These are phyloP conservation scores for Arabidopsis suecica DNA, from an alignment of 345 rosid species.

Conservation along the genomic window DNA sequence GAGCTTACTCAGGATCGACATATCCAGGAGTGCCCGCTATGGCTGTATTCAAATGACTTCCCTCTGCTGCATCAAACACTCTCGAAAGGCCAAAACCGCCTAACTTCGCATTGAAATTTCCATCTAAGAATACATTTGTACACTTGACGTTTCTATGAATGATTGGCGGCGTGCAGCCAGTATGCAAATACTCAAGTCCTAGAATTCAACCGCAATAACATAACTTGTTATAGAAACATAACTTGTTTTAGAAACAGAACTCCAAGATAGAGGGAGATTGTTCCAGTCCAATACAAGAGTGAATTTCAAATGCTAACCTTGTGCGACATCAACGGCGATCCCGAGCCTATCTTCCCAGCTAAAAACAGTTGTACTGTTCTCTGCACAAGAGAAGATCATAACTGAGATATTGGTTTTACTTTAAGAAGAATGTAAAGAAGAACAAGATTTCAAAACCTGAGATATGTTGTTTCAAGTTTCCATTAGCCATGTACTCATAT, in stretches of 20 bases:
- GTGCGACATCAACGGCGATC: slow-evolving; percentile 58
- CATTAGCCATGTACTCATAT: slow-evolving; percentile 62
- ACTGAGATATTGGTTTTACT: not conserved
- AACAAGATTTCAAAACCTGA: slow-evolving; percentile 45
- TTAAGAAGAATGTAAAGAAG: slow-evolving; percentile 10
- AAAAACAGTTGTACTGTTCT: slow-evolving; percentile 41
- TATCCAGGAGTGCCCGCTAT: slow-evolving; percentile 65
- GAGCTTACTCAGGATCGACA: slow-evolving; percentile 65
- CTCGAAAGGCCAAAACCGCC: slow-evolving; percentile 68
- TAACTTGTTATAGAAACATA: slow-evolving; percentile 18
- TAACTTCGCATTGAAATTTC: slow-evolving; percentile 58
- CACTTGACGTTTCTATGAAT: slow-evolving; percentile 67
- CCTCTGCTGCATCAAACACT: slow-evolving; percentile 51
- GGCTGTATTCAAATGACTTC: slow-evolving; percentile 45
- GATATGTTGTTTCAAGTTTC: slow-evolving; percentile 52
- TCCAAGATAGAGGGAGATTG: not conserved
- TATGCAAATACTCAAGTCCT: slow-evolving; percentile 57
- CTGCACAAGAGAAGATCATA: slow-evolving; percentile 37
- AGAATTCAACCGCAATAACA: not conserved
- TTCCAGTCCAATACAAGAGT: not conserved
- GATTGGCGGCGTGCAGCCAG: slow-evolving; percentile 65
- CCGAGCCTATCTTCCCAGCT: slow-evolving; percentile 62
- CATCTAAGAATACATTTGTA: slow-evolving; percentile 59
- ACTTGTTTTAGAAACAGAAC: slow-evolving; percentile 24
- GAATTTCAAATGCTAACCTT: slow-evolving; percentile 44